phyloP scores from a whole-genome alignment of 495 filamentous ascomycete genomes.

The Penicillium nucicola region DNA sequence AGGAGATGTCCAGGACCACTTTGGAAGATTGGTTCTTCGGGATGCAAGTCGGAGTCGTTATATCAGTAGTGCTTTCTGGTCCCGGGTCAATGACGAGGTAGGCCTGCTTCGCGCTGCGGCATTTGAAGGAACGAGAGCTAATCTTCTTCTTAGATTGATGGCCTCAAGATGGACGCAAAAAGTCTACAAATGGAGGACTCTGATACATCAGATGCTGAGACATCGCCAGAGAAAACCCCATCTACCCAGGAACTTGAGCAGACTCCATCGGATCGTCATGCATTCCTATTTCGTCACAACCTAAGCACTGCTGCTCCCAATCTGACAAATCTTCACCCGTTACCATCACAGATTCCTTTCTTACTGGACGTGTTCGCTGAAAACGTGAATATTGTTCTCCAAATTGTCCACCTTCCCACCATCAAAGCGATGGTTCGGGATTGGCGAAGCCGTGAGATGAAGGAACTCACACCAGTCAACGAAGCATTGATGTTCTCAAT shows the following conservation, averaged over 20 bases:
- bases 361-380: slow-evolving; percentile 48
- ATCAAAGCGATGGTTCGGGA: slow-evolving; percentile 43
- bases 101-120: neutral
- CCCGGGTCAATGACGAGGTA: slow-evolving; percentile 52
- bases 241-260: slow-evolving; percentile 38
- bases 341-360: slow-evolving; percentile 51
- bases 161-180: slow-evolving; percentile 36
- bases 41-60: slow-evolving; percentile 43
- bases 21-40: slow-evolving; percentile 42
- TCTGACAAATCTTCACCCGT: slow-evolving; percentile 44
- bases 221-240: slow-evolving; percentile 18
- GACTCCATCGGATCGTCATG: slow-evolving; percentile 48
- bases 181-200: slow-evolving; percentile 26
- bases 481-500: slow-evolving; percentile 60
- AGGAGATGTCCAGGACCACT: slow-evolving; percentile 25
- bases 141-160: slow-evolving; percentile 32
- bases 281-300: slow-evolving; percentile 52
- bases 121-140: neutral
- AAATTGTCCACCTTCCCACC: slow-evolving; percentile 52
- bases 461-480: slow-evolving; percentile 37
- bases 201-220: slow-evolving; percentile 43
- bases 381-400: slow-evolving; percentile 50
- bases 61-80: slow-evolving; percentile 53
- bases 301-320: slow-evolving; percentile 27
- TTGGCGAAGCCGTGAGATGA: slow-evolving; percentile 27